Percentiles rank a stretch among this genome's conserved stretches.
These are phyloP conservation scores for Ganoderma lucidum DNA, from an alignment of 1,284 basidiomycete species.

Conservation along the genomic window DNA sequence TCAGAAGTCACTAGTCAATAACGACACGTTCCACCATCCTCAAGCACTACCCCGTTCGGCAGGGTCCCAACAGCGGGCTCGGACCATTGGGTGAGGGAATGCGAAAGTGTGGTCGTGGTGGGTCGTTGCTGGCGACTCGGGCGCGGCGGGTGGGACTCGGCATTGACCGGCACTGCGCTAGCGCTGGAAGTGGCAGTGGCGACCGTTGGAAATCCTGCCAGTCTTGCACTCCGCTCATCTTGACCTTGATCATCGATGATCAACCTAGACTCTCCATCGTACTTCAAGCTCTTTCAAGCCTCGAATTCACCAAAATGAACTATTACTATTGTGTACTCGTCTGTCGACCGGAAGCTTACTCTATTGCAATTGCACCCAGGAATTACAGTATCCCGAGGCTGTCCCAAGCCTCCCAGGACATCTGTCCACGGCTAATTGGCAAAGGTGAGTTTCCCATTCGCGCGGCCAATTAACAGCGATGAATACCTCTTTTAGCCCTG, in stretches of 20 bases:
- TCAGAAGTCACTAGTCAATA: too few relatives aligned
- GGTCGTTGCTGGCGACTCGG: too few relatives aligned
- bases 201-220: not conserved
- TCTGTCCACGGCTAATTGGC: not conserved
- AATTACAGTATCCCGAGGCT: not conserved
- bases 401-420: not conserved
- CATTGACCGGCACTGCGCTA: not conserved
- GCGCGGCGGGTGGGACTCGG: not conserved
- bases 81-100: too few relatives aligned
- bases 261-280: not conserved
- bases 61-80: too few relatives aligned
- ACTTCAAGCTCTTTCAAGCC: not conserved
- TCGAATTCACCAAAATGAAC: not conserved
- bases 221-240: not conserved
- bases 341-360: too few relatives aligned
- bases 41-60: too few relatives aligned
- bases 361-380: not conserved
- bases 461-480: not conserved
- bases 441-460: not conserved
- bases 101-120: too few relatives aligned
- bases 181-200: too few relatives aligned
- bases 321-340: too few relatives aligned
- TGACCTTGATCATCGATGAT: not conserved
- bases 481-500: not conserved
- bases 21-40: too few relatives aligned